Evolutionary conservation across 1,284 basidiomycete genomes (phyloP).

Genomic region (Puccinia coronata): DNA sequence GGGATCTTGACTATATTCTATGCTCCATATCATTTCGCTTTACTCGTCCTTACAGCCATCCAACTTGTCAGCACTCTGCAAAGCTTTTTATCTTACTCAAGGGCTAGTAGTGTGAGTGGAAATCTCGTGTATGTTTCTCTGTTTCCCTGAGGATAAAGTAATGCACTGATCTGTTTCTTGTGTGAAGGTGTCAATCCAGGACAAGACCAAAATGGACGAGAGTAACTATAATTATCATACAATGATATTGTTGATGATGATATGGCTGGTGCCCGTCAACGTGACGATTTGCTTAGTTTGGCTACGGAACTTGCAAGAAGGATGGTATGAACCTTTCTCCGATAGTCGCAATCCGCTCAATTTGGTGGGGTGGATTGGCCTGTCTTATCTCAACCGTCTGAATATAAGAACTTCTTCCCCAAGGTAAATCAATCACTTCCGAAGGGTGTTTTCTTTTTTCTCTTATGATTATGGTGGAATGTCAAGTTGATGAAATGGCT

Average conservation of each 20-base stretch:
- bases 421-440: no score
- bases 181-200: no score
- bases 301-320: slow-evolving; percentile 69
- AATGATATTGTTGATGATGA: slow-evolving; percentile 74
- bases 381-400: not conserved
- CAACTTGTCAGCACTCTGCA: slow-evolving; percentile 64
- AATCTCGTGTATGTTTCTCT: no score
- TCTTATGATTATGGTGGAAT: no score
- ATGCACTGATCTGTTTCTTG: not conserved
- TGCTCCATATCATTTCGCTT: slow-evolving; percentile 86
- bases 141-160: not conserved
- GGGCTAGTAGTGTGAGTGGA: no score
- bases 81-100: slow-evolving; percentile 50
- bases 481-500: no score
- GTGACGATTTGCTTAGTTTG: slow-evolving; percentile 82
- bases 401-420: not conserved
- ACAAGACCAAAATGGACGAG: no score
- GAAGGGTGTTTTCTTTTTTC: no score
- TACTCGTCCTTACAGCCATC: slow-evolving; percentile 75
- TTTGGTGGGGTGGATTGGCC: no score
- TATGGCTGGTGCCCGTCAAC: slow-evolving; percentile 76
- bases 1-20: slow-evolving; percentile 70
- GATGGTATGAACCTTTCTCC: slow-evolving; percentile 58
- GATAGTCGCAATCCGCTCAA: slow-evolving; percentile 27
- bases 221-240: slow-evolving; percentile 56